These are phyloP conservation scores for Cymbopogon flexuosus DNA, from an alignment of 202 grass and related monocot species.

Conservation along the genomic window DNA sequence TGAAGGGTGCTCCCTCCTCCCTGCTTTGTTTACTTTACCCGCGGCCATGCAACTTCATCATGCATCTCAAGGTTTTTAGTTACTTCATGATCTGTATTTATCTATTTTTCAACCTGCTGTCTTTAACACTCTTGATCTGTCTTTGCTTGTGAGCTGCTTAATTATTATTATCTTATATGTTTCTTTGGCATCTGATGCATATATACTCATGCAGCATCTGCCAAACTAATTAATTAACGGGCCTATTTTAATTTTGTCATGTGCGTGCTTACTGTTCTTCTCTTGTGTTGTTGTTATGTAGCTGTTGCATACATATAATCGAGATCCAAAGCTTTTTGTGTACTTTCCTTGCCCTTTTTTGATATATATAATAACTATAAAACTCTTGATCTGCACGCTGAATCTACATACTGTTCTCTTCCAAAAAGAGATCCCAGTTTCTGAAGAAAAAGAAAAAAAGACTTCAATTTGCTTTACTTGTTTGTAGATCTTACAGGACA, in stretches of 20 bases:
- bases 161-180: not conserved
- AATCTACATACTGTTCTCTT: constrained; percentile 11
- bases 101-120: not conserved
- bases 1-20: constrained; percentile 99
- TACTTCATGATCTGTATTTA: constrained; percentile 5
- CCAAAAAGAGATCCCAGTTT: constrained; percentile 7
- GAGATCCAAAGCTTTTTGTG: constrained; percentile 29
- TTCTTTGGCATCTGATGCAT: constrained; percentile 37
- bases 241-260: not conserved
- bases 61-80: not conserved
- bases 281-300: not conserved
- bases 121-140: constrained; percentile 11
- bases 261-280: constrained; percentile 11
- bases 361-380: not conserved
- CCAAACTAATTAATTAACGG: not conserved
- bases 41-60: constrained; percentile 9
- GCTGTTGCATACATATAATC: not conserved
- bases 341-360: constrained; percentile 28
- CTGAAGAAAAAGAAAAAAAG: not conserved
- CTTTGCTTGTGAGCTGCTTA: constrained; percentile 17
- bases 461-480: not conserved
- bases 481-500: constrained; percentile 19
- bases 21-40: not conserved
- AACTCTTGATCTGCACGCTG: constrained; percentile 38
- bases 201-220: not conserved